phyloP scores from a whole-genome alignment of 768 basidiomycete species.

The Rhodosporidiobolus odoratus region DNA sequence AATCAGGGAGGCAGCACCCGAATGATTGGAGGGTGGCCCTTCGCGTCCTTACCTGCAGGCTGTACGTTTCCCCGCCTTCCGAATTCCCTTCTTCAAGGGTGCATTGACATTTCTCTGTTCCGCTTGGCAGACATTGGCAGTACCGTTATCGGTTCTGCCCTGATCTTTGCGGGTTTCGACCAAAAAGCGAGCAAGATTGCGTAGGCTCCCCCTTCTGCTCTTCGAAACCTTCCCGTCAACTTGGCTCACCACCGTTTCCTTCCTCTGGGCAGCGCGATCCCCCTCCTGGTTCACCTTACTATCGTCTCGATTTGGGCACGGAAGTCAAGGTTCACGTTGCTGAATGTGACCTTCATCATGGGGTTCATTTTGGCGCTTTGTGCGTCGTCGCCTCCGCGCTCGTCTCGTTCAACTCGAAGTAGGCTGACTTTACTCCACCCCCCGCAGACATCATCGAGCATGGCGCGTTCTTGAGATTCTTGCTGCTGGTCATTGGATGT shows the following conservation, averaged over 20 bases:
- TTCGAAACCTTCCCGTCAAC: too few species aligned
- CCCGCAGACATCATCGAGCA: conserved; percentile 28
- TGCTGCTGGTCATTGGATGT: conserved; percentile 7
- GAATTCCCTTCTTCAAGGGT: neutral
- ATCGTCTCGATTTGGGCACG: conserved; percentile 22
- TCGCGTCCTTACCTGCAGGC: conserved; percentile 15
- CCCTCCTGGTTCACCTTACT: conserved; percentile 9
- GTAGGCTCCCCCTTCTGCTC: neutral
- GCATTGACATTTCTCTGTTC: neutral
- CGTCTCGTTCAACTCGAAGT: neutral
- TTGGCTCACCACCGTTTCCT: neutral
- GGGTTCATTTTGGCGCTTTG: conserved; percentile 20
- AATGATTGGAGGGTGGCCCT: conserved; percentile 25
- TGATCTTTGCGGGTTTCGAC: conserved; percentile 34
- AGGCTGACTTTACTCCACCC: neutral
- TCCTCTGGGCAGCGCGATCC: conserved; percentile 11
- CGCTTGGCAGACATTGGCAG: conserved; percentile 26
- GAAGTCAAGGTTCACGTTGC: conserved; percentile 22
- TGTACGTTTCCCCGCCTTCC: neutral
- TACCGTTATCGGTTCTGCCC: conserved; percentile 21
- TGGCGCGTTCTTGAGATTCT: conserved; percentile 21
- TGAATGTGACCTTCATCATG: conserved; percentile 2
- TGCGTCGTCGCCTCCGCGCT: neutral
- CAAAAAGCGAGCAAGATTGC: conserved; percentile 30
- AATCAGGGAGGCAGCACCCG: conserved; percentile 31